Conservation (phyloP, 345 rosid genomes). For the Lenwebbia sp. region DNA sequence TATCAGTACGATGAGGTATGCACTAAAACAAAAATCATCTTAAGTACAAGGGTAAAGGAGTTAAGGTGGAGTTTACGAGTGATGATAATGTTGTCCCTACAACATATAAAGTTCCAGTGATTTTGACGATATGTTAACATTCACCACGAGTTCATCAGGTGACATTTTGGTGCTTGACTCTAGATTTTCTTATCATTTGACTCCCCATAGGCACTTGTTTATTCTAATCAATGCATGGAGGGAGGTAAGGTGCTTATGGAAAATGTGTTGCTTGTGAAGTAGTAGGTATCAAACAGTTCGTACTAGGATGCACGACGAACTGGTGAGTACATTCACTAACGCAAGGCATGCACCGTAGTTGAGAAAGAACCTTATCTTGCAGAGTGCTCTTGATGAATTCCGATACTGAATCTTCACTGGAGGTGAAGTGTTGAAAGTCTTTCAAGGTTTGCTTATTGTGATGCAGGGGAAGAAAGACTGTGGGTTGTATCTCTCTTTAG, state of each 20-base stretch:
- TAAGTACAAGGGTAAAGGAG: background rate
- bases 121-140: background rate
- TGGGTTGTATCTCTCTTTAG: background rate
- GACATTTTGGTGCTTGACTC: background rate
- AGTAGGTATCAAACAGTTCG: background rate
- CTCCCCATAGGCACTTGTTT: background rate
- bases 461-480: background rate
- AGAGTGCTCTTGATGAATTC: background rate
- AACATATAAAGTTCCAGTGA: background rate
- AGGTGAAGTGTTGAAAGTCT: background rate
- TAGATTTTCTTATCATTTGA: background rate
- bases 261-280: background rate
- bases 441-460: background rate
- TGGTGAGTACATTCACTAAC: background rate
- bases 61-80: background rate
- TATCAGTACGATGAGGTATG: background rate
- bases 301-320: background rate
- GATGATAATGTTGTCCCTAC: background rate
- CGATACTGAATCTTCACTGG: background rate
- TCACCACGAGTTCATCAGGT: background rate
- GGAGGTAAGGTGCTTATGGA: background rate
- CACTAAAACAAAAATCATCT: background rate
- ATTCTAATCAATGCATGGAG: background rate
- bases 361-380: background rate
- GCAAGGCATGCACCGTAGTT: background rate